Evolutionary conservation across 2,329 filamentous ascomycete species (phyloP).

Genomic region (Penicillium sp.): DNA sequence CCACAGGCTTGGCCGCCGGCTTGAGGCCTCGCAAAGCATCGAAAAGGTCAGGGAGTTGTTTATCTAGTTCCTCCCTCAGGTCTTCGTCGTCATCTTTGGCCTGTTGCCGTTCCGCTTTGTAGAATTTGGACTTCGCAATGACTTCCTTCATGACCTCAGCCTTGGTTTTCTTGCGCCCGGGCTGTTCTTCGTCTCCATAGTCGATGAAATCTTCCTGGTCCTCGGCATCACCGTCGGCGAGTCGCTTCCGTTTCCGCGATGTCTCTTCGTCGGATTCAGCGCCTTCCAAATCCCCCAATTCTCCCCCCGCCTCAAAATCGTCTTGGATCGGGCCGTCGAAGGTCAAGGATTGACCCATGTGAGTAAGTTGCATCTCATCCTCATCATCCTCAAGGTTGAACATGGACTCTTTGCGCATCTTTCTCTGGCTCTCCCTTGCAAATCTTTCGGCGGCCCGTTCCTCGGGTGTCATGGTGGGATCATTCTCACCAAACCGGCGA

Average conservation of each 20-base stretch:
- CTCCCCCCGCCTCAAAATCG: constrained; percentile 72
- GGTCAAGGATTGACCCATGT: constrained; percentile 71
- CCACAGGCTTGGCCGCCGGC: constrained; percentile 50
- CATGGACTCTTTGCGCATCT: constrained; percentile 70
- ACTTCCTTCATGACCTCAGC: constrained; percentile 97
- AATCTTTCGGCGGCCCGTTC: constrained; percentile 90
- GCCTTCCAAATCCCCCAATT: constrained; percentile 53
- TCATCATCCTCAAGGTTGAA: constrained; percentile 90
- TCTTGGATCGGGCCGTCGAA: constrained; percentile 60
- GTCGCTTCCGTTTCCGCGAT: constrained; percentile 52
- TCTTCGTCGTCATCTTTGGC: constrained; percentile 92
- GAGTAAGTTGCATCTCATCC: constrained; percentile 69
- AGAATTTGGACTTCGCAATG: constrained; percentile 91
- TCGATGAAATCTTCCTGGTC: constrained; percentile 41
- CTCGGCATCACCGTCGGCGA: constrained; percentile 40
- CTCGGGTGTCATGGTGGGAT: constrained; percentile 88
- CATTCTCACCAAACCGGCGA: constrained; percentile 91
- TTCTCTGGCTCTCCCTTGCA: constrained; percentile 76
- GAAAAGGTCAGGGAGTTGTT: constrained; percentile 73
- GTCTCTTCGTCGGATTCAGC: constrained; percentile 53
- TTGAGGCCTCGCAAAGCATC: constrained; percentile 62
- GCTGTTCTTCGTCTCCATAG: constrained; percentile 55
- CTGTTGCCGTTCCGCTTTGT: constrained; percentile 92
- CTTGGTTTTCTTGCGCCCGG: constrained; percentile 87
- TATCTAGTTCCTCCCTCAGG: constrained; percentile 75